Evolutionary conservation across 192 early-diverging fungal species (phyloP), one percentile per base, ranked within the genome.

Genomic region (Coemansia sp.): DNA sequence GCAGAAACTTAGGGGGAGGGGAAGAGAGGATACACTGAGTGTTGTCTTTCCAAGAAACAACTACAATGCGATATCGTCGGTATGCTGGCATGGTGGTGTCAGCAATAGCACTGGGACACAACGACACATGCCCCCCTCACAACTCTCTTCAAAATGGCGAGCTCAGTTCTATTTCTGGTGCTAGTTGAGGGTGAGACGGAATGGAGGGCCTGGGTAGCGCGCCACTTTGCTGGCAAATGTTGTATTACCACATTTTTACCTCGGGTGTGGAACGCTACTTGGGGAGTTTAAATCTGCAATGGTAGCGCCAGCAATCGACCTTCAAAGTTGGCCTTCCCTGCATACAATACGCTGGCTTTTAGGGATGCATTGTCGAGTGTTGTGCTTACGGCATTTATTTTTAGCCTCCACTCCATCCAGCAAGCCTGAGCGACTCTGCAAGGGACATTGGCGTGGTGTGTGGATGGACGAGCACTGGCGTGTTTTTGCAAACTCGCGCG

Each of bases 261-360:
- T 6, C 45, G 10, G 19, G 8, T 46, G 19, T 60, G 35, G n/a
- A 25, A 17, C 36, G 27, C 22, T 31, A 39, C 41, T 61, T 32
- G 39, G 25, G 32, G 38, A 39, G 39, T 17, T 17, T 31, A 54
- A 27, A 15, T 14, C 17, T 32, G 41, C 42, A 61, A 25, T 17
- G 24, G 24, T 11, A 47, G 40, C 42, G 74, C 64, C 68, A 47
- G 24, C 64, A 53, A 70, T 53, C 77, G 60, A 64, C 68, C 37
- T 32, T 65, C 68, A 67, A 64, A 36, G 68, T 71, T 74, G 77
- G 77, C 49, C 56, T 64, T 32, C 72, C 77, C 77, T 79, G 77
- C 77, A 79, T 79, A 74, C 64, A 76, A 70, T 76, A 51, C 56
- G 31, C 27, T 4, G 17, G 40, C 27, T 32, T 39, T 57, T 58